Conservation (phyloP, 73 alveolate genomes). For the Tetrahymena borealis region DNA sequence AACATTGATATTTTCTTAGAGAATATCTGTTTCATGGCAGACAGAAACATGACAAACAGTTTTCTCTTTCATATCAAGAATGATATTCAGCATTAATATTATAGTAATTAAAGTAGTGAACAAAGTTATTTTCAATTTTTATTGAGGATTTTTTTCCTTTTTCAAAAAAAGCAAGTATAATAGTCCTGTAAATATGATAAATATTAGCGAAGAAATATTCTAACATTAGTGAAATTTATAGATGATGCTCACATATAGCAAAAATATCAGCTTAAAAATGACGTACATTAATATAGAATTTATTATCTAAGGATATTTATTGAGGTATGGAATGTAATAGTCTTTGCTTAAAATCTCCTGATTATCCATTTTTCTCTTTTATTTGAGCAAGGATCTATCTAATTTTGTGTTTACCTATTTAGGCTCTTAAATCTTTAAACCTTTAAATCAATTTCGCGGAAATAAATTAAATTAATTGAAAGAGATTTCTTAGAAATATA, state of each 20-base stretch:
- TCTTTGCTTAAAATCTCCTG: neutral
- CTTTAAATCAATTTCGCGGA: neutral
- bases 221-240: neutral
- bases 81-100: neutral
- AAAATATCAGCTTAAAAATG: neutral
- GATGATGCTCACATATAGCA: neutral
- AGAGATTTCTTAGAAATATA: neutral
- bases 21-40: neutral
- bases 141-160: neutral
- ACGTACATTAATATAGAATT: neutral
- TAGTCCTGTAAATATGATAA: neutral
- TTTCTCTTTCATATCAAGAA: neutral
- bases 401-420: neutral
- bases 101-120: neutral
- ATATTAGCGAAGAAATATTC: neutral
- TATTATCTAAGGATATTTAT: neutral
- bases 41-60: neutral
- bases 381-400: neutral
- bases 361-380: neutral
- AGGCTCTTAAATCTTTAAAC: neutral
- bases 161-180: neutral
- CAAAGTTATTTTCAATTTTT: neutral
- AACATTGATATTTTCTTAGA: neutral
- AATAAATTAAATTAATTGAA: neutral
- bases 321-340: neutral